Percentiles rank a stretch among this genome's conserved stretches.
These are phyloP conservation scores for Cryphonectria japonica DNA, from an alignment of 2,329 filamentous ascomycete genomes.

Conservation along the genomic window DNA sequence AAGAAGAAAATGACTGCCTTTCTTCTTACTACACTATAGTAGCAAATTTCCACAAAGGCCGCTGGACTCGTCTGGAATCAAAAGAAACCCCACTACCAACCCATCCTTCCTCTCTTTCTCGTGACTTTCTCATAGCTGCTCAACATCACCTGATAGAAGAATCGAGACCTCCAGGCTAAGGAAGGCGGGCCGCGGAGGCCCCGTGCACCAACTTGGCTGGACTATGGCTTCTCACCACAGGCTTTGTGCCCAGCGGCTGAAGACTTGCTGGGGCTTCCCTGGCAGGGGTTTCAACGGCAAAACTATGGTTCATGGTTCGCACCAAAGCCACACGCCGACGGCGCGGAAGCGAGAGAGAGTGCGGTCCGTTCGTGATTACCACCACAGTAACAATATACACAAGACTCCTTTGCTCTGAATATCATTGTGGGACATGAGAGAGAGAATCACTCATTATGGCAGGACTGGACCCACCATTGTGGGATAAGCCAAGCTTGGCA, in stretches of 20 bases:
- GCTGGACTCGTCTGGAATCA: not conserved
- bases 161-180: conserved; percentile 1
- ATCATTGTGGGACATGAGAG: not conserved
- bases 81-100: not conserved
- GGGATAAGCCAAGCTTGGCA: not conserved
- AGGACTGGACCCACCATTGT: not conserved
- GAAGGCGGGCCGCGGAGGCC: not conserved
- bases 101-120: not conserved
- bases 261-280: not conserved
- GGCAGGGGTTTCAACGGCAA: not conserved
- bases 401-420: not conserved
- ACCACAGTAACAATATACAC: not conserved
- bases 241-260: not conserved
- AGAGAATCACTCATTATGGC: not conserved
- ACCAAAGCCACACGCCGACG: not conserved
- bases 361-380: not conserved
- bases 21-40: not conserved
- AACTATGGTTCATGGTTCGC: not conserved
- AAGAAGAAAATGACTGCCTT: not conserved
- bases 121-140: not conserved
- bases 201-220: not conserved
- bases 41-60: not conserved
- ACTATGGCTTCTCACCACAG: not conserved
- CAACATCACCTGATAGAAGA: conserved; percentile 3
- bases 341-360: no score